Conservation (phyloP, 345 rosid species). For the Raphanus raphanistrum region DNA sequence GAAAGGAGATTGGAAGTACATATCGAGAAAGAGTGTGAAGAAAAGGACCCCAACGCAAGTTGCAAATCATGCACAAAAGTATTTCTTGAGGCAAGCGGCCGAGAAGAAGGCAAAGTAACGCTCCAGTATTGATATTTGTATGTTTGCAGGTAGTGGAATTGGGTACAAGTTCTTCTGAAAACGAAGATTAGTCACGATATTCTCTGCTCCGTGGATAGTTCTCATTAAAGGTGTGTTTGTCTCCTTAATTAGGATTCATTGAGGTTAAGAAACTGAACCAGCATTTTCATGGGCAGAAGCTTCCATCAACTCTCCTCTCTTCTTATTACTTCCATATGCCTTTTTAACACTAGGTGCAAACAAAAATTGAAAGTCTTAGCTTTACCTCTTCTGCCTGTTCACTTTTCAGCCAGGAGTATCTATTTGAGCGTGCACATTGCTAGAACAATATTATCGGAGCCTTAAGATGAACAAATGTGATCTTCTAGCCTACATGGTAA, state of each 20-base stretch:
- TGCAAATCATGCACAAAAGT: constrained; percentile 79
- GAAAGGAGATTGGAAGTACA: constrained; percentile 74
- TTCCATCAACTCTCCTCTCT: neutral
- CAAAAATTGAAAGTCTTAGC: neutral
- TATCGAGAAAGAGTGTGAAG: constrained; percentile 55
- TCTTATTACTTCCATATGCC: too few species aligned
- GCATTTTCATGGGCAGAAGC: neutral
- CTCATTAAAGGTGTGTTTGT: too few species aligned
- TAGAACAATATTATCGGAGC: neutral
- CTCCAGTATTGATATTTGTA: constrained; percentile 33
- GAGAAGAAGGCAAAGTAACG: constrained; percentile 52
- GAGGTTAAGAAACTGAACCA: neutral
- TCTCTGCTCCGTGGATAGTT: too few species aligned
- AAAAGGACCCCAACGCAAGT: constrained; percentile 68
- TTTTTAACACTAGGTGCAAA: neutral
- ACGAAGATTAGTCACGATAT: too few species aligned
- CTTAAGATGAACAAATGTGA: neutral
- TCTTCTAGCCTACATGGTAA: neutral
- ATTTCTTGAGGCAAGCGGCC: constrained; percentile 38
- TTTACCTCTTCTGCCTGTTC: neutral
- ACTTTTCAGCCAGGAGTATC: neutral
- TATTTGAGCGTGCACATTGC: neutral
- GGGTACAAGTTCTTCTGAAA: too few species aligned
- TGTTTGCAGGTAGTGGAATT: too few species aligned
- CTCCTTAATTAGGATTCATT: too few species aligned